A percentile compares a stretch with the other conserved stretches of the same genome.
Evolutionary conservation across 345 rosid genomes (phyloP).

Genomic region (Lenwebbia sp.): DNA sequence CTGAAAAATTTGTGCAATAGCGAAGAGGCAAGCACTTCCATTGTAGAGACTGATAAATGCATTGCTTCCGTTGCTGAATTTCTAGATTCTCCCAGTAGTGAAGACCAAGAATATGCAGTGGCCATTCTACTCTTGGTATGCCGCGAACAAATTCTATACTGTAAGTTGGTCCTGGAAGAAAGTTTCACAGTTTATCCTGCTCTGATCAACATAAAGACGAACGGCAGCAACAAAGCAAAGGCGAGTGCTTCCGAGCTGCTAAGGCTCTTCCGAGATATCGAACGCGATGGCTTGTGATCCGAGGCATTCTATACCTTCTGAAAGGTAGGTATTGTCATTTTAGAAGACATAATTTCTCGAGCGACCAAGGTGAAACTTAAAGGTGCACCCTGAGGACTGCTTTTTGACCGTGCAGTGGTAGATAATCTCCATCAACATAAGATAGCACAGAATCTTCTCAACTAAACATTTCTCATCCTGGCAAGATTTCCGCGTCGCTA

Average conservation of each 20-base stretch:
- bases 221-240: background rate
- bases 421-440: background rate
- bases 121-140: slow-evolving; percentile 33
- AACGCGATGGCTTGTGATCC: background rate
- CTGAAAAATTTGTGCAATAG: background rate
- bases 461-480: background rate
- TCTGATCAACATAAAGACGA: background rate
- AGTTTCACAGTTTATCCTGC: background rate
- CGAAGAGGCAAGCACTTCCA: background rate
- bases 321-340: background rate
- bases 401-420: background rate
- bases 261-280: background rate
- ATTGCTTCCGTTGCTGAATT: background rate
- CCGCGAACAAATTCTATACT: slow-evolving; percentile 13
- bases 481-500: background rate
- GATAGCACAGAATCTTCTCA: background rate
- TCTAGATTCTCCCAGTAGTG: background rate
- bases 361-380: background rate
- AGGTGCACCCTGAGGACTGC: background rate
- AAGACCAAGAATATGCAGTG: slow-evolving; percentile 13
- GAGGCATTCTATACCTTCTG: background rate
- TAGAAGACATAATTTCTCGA: background rate
- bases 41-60: background rate
- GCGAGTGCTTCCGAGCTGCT: background rate
- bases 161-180: background rate